Evolutionary conservation across 2,329 filamentous ascomycete genomes (phyloP), one percentile per base, ranked within the genome.

Genomic region (Aspergillus brasiliensis): DNA sequence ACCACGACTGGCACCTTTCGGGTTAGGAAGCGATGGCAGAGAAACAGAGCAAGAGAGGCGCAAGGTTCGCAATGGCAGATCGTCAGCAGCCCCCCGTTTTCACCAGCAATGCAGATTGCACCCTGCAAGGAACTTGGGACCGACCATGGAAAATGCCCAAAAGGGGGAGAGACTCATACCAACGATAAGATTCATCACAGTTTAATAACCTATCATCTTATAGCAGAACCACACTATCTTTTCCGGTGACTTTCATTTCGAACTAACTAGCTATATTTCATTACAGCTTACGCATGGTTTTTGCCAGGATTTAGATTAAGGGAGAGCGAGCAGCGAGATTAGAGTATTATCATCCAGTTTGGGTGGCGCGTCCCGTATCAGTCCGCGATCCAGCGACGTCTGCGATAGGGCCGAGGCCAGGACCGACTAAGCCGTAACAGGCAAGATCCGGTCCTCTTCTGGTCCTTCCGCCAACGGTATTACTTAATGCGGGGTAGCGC

Each of bases 401-500:
- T 37, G 28, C 38, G 37, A 42, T 44, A 44, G 42, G 13, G 52
- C 21, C 42, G 13, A 37, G 28, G 42, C 40, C 40, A n/a, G 10
- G 19, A 28, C 8, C 10, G 3, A 7, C 37, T 38, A 31, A 37
- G 53, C 31, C 51, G 10, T 11, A 62, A 38, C 42, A 44, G 57
- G 58, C 51, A 64, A 48, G 51, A 59, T 59, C 57, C 19, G 40
- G 44, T 48, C 42, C 51, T 54, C 47, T 59, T 59, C 51, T 51
- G 25, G 31, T 10, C 51, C 53, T 54, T 38, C 52, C 44, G 49
- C 56, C 51, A 56, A 59, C 57, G 57, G 51, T 48, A 65, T 66
- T 65, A 65, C 64, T 62, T 56, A 56, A 63, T 63, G 65, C 62
- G 65, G 65, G 65, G 65, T 65, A 63, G 62, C 47, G 62, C 52